Conservation (phyloP, 1,284 basidiomycete genomes). For the Chiua sp. region DNA sequence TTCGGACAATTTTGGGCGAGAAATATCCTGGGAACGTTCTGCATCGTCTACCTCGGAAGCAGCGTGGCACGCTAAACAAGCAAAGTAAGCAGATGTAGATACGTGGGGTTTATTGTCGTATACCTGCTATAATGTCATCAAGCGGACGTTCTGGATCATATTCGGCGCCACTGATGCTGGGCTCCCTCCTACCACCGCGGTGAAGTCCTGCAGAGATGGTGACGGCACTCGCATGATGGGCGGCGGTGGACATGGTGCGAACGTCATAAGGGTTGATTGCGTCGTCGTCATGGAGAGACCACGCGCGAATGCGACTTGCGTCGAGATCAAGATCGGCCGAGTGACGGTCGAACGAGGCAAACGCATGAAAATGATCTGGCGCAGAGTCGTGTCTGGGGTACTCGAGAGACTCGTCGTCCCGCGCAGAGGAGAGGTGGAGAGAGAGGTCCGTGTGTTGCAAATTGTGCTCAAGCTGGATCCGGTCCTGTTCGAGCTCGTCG, state of each 20-base stretch:
- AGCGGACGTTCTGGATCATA: constrained; percentile 88
- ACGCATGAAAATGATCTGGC: constrained; percentile 56
- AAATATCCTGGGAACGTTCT: constrained; percentile 34
- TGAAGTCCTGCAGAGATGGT: constrained; percentile 84
- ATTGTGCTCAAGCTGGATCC: constrained; percentile 76
- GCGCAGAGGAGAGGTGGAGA: constrained; percentile 60
- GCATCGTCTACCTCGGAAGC: constrained; percentile 22
- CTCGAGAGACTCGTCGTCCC: constrained; percentile 56
- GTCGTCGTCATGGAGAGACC: constrained; percentile 73
- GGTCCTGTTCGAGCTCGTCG: constrained; percentile 72
- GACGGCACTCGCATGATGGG: constrained; percentile 85
- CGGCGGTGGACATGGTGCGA: constrained; percentile 79
- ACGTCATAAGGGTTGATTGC: constrained; percentile 67
- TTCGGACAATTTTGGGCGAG: constrained; percentile 68
- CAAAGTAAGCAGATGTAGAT: neutral
- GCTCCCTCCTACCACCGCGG: constrained; percentile 53
- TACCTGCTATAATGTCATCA: constrained; percentile 71
- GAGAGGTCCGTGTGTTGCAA: constrained; percentile 73
- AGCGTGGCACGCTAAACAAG: constrained; percentile 19
- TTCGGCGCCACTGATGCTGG: constrained; percentile 76
- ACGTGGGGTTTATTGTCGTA: constrained; percentile 40
- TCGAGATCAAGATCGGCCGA: constrained; percentile 61
- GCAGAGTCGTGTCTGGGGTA: constrained; percentile 69
- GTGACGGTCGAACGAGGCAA: constrained; percentile 64
- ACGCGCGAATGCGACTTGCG: constrained; percentile 58